Evolutionary conservation across 352 stramenopile species (phyloP).

Genomic region (Pythium grandisporangium): DNA sequence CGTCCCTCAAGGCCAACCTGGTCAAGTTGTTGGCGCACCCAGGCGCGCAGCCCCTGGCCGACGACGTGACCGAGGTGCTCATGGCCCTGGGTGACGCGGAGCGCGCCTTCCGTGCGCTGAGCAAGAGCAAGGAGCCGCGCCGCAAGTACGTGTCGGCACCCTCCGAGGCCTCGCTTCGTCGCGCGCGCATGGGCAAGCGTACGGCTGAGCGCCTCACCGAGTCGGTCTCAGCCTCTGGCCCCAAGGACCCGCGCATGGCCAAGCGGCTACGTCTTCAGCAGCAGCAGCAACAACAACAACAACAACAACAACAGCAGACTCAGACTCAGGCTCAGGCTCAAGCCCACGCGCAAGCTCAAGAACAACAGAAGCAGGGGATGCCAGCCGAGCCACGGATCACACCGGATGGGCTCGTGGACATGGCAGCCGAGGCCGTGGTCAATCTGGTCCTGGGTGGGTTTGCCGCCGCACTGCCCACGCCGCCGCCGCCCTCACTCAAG

Average conservation of each 20-base stretch:
- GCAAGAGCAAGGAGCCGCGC: constrained; percentile 69
- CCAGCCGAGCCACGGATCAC: constrained; percentile 25
- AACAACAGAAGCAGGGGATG: constrained; percentile 3
- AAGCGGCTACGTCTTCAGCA: constrained; percentile 14
- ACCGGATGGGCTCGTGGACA: constrained; percentile 65
- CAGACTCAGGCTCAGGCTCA: no score
- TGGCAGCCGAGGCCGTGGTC: constrained; percentile 56
- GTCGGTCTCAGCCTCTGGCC: no score
- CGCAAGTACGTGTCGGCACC: constrained; percentile 67
- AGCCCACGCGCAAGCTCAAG: no score
- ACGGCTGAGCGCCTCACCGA: constrained; percentile 42
- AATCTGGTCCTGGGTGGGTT: constrained; percentile 70
- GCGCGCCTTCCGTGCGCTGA: constrained; percentile 68
- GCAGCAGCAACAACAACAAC: constrained; percentile 4
- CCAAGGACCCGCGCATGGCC: constrained; percentile 1
- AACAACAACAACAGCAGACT: not conserved
- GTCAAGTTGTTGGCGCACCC: constrained; percentile 65
- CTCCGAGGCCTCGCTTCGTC: constrained; percentile 52
- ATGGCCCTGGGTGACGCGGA: constrained; percentile 62
- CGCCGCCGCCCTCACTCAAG: constrained; percentile 36
- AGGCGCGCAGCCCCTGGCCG: constrained; percentile 35
- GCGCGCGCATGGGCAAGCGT: constrained; percentile 57
- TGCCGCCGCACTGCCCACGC: constrained; percentile 35
- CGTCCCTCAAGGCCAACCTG: constrained; percentile 57
- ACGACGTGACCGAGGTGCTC: constrained; percentile 68